Percentiles rank a stretch among this genome's conserved stretches.
These are phyloP conservation scores for Podila horticola DNA, from an alignment of 192 early-diverging fungal species.

Conservation along the genomic window DNA sequence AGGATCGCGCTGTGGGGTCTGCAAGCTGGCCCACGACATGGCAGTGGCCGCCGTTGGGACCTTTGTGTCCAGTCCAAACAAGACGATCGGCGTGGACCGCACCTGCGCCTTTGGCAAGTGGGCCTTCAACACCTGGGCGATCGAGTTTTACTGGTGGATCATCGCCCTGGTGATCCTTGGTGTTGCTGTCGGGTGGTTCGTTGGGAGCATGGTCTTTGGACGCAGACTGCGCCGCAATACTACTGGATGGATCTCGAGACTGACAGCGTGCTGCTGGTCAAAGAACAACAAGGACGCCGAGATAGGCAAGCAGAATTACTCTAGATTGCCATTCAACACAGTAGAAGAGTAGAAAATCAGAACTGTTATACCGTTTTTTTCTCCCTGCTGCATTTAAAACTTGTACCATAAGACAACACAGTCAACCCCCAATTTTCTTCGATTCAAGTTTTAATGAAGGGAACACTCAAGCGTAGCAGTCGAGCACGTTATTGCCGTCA, in stretches of 20 bases:
- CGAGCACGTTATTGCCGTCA: conserved; percentile 48
- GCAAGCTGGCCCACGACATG: conserved; percentile 24
- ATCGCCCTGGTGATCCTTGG: conserved; percentile 10
- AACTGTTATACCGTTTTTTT: not conserved
- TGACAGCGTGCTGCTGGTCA: too few species aligned
- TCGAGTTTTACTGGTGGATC: conserved; percentile 23
- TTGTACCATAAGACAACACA: too few species aligned
- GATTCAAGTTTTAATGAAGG: conserved; percentile 14
- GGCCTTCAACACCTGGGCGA: conserved; percentile 6
- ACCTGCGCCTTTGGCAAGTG: conserved; percentile 24
- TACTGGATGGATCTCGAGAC: not conserved
- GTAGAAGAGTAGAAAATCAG: too few species aligned
- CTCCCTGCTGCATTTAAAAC: not conserved
- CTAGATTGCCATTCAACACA: too few species aligned
- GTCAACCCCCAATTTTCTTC: too few species aligned
- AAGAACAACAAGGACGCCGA: too few species aligned
- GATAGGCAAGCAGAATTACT: too few species aligned
- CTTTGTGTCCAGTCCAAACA: conserved; percentile 5
- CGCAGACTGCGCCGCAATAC: not conserved
- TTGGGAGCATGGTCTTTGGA: not conserved
- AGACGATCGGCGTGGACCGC: conserved; percentile 8
- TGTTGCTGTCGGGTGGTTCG: not conserved
- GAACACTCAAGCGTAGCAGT: conserved; percentile 23
- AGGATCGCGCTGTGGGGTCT: conserved; percentile 19
- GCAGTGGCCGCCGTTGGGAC: not conserved